Evolutionary conservation across 2,329 filamentous ascomycete species (phyloP), one percentile per base, ranked within the genome.

Genomic region (Pseudogymnoascus sp.): DNA sequence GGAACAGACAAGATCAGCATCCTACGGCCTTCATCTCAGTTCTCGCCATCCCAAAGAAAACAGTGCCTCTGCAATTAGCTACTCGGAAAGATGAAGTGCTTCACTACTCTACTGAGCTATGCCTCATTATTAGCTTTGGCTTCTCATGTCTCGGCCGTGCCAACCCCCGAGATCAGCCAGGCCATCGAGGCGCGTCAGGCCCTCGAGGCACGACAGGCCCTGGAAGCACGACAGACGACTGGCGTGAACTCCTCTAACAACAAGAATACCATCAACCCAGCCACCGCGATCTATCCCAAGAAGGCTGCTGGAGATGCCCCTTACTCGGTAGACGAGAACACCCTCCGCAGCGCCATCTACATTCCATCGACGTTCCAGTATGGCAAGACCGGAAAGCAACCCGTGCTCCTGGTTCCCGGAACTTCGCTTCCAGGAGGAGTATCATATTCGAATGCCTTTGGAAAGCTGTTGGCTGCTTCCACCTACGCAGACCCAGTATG

Each of bases 341-440:
- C 72, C 8, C 75, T 85, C 14, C 78, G 81, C 25, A 70, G 75
- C n/a, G 82, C 78, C 2, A 82, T 85, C 61, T 78, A 78, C 69
- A 82, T 84, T 50, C 81, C 82, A 1, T 46, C 74, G 0, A 71
- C 69, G 12, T 85, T 84, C 73, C 77, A 76, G 11, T 77, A 75
- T 65, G 80, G 80, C 11, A 68, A 73, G 12, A 56, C 25, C 5
- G 50, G 50, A 56, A 76, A 77, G 60, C 75, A 74, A 25, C 81
- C 81, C 0, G 75, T 84, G 16, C 75, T 85, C 11, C 75, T 85
- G 10, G 75, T 84, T 5, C 81, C 81, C 2, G 82, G 82, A 1
- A 85, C 83, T 0, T 81, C 78, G 11, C 68, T 76, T 28, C 80
- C 78, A 11, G 82, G 79, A 1, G 79, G 78, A 53, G 71, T 37